Base-by-base conservation (phyloP, 148 eudicot genomes). In the Chenopodium suecicum region DNA sequence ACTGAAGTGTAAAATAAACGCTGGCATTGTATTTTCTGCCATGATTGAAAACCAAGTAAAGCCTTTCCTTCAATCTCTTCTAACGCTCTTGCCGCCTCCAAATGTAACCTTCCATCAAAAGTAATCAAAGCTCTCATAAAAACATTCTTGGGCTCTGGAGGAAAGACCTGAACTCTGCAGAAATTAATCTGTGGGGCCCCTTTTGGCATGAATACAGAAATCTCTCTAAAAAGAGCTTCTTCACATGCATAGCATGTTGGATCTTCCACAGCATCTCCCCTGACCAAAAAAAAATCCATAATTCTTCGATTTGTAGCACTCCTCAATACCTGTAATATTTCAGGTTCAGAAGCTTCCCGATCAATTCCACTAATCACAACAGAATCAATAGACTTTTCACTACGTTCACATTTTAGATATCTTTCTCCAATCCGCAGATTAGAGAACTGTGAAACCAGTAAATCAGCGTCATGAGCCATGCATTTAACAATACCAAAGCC, bases 51-150 rank as follows among this genome's bases (percentile, higher is more conserved):
- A 82, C 95, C 95, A 60, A 94, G 92, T 85, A 96, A 81, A 70
- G 89, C 91, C 83, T 82, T 92, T 76, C 99, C 98, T 83, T 94
- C 91, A 81, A 96, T 89, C 54, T 91, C 91, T 87, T 94, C 98
- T 86, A 96, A 87, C 48, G 99, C 99, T 85, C 87, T 91, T 44
- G 99, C 99, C 31, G 97, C 98, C 89, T 96, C 99, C 88, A 96
- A 85, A 90, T 94, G 97, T 27, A 94, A 80, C 83, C 89, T 90
- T 69, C 97, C 97, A 75, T 96, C 94, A 83, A 96, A 96, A 20
- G 85, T 89, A 64, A 96, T 88, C 81, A 78, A 25, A 62, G 99
- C 99, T 88, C 66, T 90, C 89, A 88, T 90, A 85, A 76, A 89
- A 66, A 46, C 22, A 82, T 92, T 92, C 79, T 83, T 89, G 1